A percentile compares a stretch with the other conserved stretches of the same genome.
Conservation (phyloP, 1,284 basidiomycete genomes). For the Ceratobasidium sp. region DNA sequence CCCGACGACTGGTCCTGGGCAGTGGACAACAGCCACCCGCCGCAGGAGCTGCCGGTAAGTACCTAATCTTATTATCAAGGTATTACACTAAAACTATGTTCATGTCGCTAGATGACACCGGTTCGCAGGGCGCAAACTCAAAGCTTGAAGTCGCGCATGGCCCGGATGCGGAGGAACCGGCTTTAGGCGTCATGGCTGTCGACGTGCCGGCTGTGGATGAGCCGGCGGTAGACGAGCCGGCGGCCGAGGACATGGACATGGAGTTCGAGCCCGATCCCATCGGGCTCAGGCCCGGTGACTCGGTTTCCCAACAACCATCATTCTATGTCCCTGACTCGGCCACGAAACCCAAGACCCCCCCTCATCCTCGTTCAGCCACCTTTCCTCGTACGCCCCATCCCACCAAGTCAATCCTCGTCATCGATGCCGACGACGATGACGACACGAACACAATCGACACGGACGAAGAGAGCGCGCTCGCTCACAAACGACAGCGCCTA, state of each 20-base stretch:
- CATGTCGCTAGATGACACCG: background rate
- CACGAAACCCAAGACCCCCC: background rate
- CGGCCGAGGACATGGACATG: background rate
- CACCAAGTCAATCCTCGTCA: too few species aligned
- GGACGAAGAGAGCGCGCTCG: too few species aligned
- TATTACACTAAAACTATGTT: background rate
- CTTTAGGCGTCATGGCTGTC: background rate
- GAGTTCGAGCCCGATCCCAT: slow-evolving; percentile 1
- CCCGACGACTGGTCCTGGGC: slow-evolving; percentile 22
- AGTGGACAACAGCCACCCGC: slow-evolving; percentile 4
- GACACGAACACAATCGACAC: too few species aligned
- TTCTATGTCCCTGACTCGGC: background rate
- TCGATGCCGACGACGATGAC: too few species aligned
- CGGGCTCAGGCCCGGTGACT: slow-evolving; percentile 25
- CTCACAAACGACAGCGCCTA: too few species aligned
- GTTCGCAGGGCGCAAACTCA: too few species aligned
- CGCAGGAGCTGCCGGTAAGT: slow-evolving; percentile 12
- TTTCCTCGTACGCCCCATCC: background rate
- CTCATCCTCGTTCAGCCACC: too few species aligned
- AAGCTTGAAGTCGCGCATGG: background rate
- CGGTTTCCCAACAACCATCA: background rate
- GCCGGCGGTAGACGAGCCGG: background rate
- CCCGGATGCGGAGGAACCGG: too few species aligned
- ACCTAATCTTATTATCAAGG: background rate
- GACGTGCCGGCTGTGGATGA: background rate